phyloP scores from a whole-genome alignment of 257 asterid genomes.

The Gardenia jasminoides region DNA sequence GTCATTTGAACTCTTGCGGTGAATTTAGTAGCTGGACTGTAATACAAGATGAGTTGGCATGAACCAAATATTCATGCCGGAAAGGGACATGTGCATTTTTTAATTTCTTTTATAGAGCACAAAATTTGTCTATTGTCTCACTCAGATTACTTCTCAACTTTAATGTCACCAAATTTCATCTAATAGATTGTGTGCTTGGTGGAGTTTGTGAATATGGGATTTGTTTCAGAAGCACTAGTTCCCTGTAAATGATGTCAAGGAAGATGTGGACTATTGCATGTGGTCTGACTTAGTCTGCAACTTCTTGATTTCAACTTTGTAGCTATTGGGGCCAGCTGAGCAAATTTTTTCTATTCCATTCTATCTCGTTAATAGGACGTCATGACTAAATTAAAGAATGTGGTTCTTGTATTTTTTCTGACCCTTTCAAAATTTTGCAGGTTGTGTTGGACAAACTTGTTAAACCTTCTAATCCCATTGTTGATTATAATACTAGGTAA shows the following conservation, averaged over 20 bases:
- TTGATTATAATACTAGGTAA: conserved; percentile 95
- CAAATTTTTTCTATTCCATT: not conserved
- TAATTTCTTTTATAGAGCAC: not conserved
- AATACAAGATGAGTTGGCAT: not conserved
- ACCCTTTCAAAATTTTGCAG: conserved; percentile 44
- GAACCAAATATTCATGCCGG: not conserved
- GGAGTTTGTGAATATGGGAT: not conserved
- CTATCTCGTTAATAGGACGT: too few species aligned
- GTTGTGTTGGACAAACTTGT: conserved; percentile 91
- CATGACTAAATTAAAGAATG: not conserved
- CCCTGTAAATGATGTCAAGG: not conserved
- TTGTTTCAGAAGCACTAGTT: not conserved
- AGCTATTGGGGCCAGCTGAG: not conserved
- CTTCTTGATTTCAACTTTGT: not conserved
- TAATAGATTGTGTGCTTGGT: not conserved
- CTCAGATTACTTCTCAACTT: not conserved
- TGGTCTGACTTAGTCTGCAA: not conserved
- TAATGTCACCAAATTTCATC: not conserved
- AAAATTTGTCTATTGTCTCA: not conserved
- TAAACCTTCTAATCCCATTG: conserved; percentile 78
- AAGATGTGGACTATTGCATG: not conserved
- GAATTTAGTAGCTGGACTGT: not conserved
- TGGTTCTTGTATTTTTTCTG: conserved; percentile 24
- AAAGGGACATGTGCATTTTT: not conserved
- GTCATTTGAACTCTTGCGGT: not conserved